Percentiles rank a stretch among this genome's conserved stretches.
Conservation (phyloP, 1,284 basidiomycete genomes). For the Coniferiporia weirii region DNA sequence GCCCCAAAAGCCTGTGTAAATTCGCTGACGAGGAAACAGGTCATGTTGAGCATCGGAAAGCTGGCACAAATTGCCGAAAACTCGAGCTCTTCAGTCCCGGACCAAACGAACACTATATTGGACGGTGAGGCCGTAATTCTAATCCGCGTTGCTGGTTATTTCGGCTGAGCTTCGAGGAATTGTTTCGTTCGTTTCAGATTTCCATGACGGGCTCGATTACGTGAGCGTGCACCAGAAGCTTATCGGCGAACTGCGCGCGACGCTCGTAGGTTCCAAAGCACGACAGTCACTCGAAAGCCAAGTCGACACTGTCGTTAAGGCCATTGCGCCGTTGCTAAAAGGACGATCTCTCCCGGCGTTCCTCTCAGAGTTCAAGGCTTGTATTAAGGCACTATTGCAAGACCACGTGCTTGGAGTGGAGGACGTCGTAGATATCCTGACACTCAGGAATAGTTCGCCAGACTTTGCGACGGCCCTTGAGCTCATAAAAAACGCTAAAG, state of each 20-base stretch:
- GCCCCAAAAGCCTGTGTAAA: neutral
- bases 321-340: slow-evolving; percentile 45
- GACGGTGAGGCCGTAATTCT: slow-evolving; percentile 39
- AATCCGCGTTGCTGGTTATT: neutral
- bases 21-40: slow-evolving; percentile 39
- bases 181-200: slow-evolving; percentile 36
- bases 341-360: slow-evolving; percentile 40
- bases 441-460: slow-evolving; percentile 58
- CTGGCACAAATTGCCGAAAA: slow-evolving; percentile 75
- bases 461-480: slow-evolving; percentile 64
- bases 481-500: slow-evolving; percentile 50
- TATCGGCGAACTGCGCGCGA: slow-evolving; percentile 50
- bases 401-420: slow-evolving; percentile 64
- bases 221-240: slow-evolving; percentile 67
- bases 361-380: slow-evolving; percentile 55
- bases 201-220: slow-evolving; percentile 72
- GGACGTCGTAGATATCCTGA: slow-evolving; percentile 65
- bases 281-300: slow-evolving; percentile 64
- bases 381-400: slow-evolving; percentile 61
- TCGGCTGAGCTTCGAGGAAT: slow-evolving; percentile 4
- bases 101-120: slow-evolving; percentile 29
- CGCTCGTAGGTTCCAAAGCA: slow-evolving; percentile 42
- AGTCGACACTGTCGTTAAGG: slow-evolving; percentile 53
- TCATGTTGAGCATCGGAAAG: slow-evolving; percentile 90
- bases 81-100: slow-evolving; percentile 30